A percentile compares a stretch with the other conserved stretches of the same genome.
phyloP scores from a whole-genome alignment of 441 rosid genomes.

The Metrosideros polymorpha region DNA sequence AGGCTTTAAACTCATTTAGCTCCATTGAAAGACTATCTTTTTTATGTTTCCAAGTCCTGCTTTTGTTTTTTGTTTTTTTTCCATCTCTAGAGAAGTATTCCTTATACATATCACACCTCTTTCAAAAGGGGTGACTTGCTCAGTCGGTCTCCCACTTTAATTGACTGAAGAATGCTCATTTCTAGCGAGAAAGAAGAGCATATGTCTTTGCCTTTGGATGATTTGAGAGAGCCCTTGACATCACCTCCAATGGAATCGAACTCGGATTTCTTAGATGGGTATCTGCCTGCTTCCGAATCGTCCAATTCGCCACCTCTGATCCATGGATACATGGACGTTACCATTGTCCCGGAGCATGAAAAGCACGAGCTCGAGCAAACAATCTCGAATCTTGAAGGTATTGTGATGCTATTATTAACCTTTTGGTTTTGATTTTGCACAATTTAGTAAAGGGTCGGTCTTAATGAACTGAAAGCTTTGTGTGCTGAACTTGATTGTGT shows the following conservation, averaged over 20 bases:
- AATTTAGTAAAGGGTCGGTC: not conserved
- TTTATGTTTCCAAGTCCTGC: not conserved
- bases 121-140: slow-evolving; percentile 6
- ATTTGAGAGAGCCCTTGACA: slow-evolving; percentile 11
- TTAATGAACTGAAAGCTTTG: not conserved
- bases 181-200: slow-evolving; percentile 16
- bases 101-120: not conserved
- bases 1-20: not conserved
- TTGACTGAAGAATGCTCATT: slow-evolving; percentile 21
- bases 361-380: slow-evolving; percentile 47
- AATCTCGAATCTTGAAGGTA: slow-evolving; percentile 55
- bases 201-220: slow-evolving; percentile 13
- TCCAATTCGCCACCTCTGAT: slow-evolving; percentile 27
- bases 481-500: slow-evolving; percentile 11
- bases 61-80: slow-evolving; percentile 3
- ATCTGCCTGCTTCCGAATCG: slow-evolving; percentile 24
- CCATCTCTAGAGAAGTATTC: not conserved
- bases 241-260: slow-evolving; percentile 24
- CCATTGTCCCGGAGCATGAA: slow-evolving; percentile 72
- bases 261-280: slow-evolving; percentile 14
- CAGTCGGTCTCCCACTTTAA: not conserved
- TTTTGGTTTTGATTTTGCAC: not conserved
- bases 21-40: not conserved
- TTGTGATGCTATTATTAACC: not conserved
- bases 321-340: slow-evolving; percentile 47